Base-by-base conservation (phyloP, 2,329 filamentous ascomycete species). In the Reticulascus tulasneorum region DNA sequence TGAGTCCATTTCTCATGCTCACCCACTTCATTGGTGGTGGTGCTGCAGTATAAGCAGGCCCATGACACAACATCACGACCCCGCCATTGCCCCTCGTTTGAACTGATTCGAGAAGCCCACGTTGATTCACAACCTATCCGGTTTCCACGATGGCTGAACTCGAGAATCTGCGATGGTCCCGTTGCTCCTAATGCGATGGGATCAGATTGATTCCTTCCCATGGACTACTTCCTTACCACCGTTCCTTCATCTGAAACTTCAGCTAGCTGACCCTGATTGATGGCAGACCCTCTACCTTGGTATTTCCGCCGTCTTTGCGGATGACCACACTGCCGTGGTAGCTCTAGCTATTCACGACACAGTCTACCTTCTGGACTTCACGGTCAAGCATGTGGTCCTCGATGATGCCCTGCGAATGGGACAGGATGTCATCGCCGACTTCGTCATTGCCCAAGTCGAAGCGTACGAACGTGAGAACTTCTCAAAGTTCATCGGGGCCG, bases 401-500 rank as follows among this genome's bases (percentile, higher is more conserved):
- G 60, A 64, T 8, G 59, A 67, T 28, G 52, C 60, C 15, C 50
- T 63, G 35, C 55, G 56, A 17, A 53, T 58, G 33, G 56, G 59
- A 22, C 54, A 67, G 13, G 67, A 75, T 37, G 57, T 63, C 35
- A 69, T 84, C 22, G 73, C 73, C 13, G 71, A 84, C 35, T 75
- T 77, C 45, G 64, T 89, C 28, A 60, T 86, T 42, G 45, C 52
- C 0, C 66, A 74, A 30, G 62, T 86, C 20, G 58, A 71, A 22
- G 52, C 61, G 16, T 90, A 87, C 48, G 76, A 80, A 46, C 64
- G 75, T 26, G 66, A 75, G 10, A 82, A 88, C 54, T 64, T 79
- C 38, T 77, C 78, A 63, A 93, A 91, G 58, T 83, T 89, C 47
- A 69, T 88, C 15, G 86, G 86, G 7, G 75, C 78, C 15, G 84